These are phyloP conservation scores for Naganishia kalamii DNA, from an alignment of 768 basidiomycete genomes.

Conservation along the genomic window DNA sequence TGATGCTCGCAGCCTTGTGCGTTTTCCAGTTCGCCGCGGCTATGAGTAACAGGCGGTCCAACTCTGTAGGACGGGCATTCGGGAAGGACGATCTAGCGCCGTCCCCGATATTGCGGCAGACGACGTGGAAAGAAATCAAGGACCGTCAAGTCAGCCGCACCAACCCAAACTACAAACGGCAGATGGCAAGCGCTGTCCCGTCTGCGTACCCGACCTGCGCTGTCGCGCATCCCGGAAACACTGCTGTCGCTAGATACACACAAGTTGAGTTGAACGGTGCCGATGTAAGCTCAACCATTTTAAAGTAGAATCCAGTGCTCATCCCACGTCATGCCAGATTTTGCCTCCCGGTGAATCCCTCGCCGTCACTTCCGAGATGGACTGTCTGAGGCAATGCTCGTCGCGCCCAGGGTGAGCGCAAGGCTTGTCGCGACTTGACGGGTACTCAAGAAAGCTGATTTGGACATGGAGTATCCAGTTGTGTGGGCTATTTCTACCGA, in stretches of 20 bases:
- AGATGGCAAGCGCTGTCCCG: not conserved
- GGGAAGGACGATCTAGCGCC: not conserved
- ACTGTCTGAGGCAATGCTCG: no score
- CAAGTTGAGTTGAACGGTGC: constrained; percentile 13
- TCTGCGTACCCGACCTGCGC: not conserved
- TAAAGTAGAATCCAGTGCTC: no score
- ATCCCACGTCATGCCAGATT: no score
- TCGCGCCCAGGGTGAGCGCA: no score
- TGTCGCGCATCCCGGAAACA: not conserved
- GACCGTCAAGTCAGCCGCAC: not conserved
- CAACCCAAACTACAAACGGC: not conserved
- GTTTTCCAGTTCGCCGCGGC: not conserved
- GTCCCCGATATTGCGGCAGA: not conserved
- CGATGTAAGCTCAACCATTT: no score
- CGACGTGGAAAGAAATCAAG: not conserved
- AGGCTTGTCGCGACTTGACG: no score
- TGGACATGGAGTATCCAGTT: no score
- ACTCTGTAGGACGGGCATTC: not conserved
- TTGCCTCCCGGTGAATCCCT: no score
- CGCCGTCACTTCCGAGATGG: no score
- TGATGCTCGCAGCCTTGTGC: not conserved
- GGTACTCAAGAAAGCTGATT: no score
- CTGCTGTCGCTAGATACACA: not conserved
- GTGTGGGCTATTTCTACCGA: no score
- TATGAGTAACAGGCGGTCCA: not conserved